Conservation (phyloP, 2,329 filamentous ascomycete genomes). For the Colletotrichum euphorbiae region DNA sequence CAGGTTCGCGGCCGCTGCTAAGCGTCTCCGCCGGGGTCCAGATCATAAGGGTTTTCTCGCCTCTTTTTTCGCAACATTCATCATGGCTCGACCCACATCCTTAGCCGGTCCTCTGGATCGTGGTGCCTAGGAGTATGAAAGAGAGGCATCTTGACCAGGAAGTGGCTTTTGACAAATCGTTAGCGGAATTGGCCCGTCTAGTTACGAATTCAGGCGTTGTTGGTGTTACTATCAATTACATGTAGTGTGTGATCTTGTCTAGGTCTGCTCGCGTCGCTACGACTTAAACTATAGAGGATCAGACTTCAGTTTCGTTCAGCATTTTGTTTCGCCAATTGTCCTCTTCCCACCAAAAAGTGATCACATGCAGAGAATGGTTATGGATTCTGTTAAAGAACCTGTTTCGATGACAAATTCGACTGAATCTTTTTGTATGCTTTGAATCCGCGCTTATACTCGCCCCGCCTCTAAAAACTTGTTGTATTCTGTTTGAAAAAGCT, state of each 20-base stretch:
- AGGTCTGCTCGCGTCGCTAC: neutral
- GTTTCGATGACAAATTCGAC: no score
- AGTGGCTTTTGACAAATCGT: constrained; percentile 16
- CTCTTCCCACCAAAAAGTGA: no score
- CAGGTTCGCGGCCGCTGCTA: constrained; percentile 38
- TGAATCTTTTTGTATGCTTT: no score
- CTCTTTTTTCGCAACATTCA: constrained; percentile 3
- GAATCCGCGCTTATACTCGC: no score
- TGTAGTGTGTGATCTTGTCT: constrained; percentile 21
- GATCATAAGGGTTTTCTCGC: neutral
- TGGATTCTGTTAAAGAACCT: no score
- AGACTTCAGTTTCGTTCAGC: neutral
- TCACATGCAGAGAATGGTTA: no score
- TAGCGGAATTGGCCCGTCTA: constrained; percentile 25
- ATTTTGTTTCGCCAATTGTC: neutral
- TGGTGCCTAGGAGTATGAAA: constrained; percentile 9
- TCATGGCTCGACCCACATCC: constrained; percentile 25
- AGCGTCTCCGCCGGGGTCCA: constrained; percentile 17
- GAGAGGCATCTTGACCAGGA: constrained; percentile 8
- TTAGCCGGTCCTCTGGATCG: constrained; percentile 31
- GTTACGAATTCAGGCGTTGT: constrained; percentile 34
- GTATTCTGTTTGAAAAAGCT: no score
- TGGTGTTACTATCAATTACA: constrained; percentile 30
- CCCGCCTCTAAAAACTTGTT: no score
- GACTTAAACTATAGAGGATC: constrained; percentile 16